phyloP scores from a whole-genome alignment of 1,284 basidiomycete species.

The Rhodotorula sp. region DNA sequence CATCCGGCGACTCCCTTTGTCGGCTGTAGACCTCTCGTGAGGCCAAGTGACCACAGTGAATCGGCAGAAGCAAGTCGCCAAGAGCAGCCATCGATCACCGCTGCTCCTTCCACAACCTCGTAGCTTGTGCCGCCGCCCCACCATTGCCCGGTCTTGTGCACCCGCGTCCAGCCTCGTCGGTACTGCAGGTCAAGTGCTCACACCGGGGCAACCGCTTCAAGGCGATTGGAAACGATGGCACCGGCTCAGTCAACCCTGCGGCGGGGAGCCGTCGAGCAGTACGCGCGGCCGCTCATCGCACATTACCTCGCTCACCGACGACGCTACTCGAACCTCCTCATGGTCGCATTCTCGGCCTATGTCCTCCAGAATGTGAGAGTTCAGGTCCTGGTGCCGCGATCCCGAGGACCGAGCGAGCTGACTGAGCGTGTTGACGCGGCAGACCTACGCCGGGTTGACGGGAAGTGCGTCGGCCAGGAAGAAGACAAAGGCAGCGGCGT shows the following conservation, averaged over 20 bases:
- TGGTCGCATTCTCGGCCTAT: constrained; percentile 36
- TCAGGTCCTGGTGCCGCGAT: no score
- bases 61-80: no score
- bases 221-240: not conserved
- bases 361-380: constrained; percentile 24
- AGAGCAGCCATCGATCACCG: no score
- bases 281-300: constrained; percentile 7
- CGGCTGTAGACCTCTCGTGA: no score
- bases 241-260: constrained; percentile 8
- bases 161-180: no score
- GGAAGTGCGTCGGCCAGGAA: constrained; percentile 18
- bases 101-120: no score
- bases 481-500: not conserved
- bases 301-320: constrained; percentile 25
- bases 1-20: no score
- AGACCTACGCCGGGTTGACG: constrained; percentile 31
- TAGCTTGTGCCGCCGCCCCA: no score
- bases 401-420: not conserved
- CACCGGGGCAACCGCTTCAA: no score
- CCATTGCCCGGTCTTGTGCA: no score
- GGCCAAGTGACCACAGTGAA: no score
- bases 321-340: constrained; percentile 28
- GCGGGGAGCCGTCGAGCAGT: not conserved
- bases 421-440: not conserved
- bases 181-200: no score